These are phyloP conservation scores for Moesziomyces sp. DNA, from an alignment of 1,284 basidiomycete species.

Conservation along the genomic window DNA sequence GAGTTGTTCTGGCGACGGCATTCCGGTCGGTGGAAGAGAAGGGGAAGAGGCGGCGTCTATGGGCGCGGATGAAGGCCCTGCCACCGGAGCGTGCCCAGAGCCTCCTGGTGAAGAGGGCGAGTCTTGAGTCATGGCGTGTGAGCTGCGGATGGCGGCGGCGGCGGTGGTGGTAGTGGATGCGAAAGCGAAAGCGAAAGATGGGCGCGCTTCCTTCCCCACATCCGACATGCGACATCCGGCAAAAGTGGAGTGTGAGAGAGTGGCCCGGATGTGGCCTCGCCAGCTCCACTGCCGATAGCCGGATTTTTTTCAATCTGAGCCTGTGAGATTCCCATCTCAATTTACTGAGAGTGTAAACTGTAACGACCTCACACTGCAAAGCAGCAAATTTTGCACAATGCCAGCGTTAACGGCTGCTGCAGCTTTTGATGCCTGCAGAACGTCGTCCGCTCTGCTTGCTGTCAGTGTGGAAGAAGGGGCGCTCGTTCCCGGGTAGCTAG, in stretches of 20 bases:
- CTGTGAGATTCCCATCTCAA: too few relatives aligned
- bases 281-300: conserved; percentile 24
- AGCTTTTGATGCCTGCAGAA: too few relatives aligned
- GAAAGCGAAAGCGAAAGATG: not conserved
- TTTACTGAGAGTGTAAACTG: too few relatives aligned
- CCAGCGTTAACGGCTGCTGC: too few relatives aligned
- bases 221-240: not conserved
- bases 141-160: not conserved
- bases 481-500: too few relatives aligned
- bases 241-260: conserved; percentile 16
- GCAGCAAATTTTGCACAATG: too few relatives aligned
- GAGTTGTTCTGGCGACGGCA: conserved; percentile 26
- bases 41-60: not conserved
- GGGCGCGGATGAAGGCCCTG: conserved; percentile 21
- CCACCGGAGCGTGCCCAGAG: conserved; percentile 9
- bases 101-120: not conserved
- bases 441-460: too few relatives aligned
- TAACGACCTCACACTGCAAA: too few relatives aligned
- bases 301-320: too few relatives aligned
- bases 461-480: too few relatives aligned
- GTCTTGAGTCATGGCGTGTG: conserved; percentile 19
- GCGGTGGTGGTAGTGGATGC: conserved; percentile 1
- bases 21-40: conserved; percentile 2
- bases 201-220: conserved; percentile 12
- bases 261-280: conserved; percentile 1